Conservation (phyloP, 2,329 filamentous ascomycete species). For the Cryphonectria parasitica region DNA sequence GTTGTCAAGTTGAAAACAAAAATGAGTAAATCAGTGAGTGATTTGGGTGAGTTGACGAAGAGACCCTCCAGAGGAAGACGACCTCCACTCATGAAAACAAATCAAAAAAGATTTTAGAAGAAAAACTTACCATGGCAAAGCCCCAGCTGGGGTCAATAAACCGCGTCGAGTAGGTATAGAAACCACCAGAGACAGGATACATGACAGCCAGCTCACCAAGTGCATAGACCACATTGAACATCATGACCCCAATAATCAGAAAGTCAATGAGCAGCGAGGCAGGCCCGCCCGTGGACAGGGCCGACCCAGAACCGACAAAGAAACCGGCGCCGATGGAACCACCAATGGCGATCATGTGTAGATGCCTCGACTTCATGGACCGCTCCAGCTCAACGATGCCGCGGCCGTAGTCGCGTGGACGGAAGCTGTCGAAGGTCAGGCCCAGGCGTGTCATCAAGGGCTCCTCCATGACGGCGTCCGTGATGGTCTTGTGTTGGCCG, state of each 20-base stretch:
- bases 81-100: too few species aligned
- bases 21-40: background rate
- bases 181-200: conserved; percentile 61
- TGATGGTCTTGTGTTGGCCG: conserved; percentile 6
- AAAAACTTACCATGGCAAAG: conserved; percentile 55
- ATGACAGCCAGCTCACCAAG: conserved; percentile 61
- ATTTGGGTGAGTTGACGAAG: too few species aligned
- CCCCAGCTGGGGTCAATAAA: conserved; percentile 62
- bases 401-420: conserved; percentile 38
- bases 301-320: conserved; percentile 62
- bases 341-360: conserved; percentile 59
- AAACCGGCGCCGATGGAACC: conserved; percentile 65
- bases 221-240: conserved; percentile 65
- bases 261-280: conserved; percentile 53
- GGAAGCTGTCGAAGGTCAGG: conserved; percentile 47
- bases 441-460: conserved; percentile 46
- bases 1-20: background rate
- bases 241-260: conserved; percentile 61
- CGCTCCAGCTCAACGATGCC: conserved; percentile 37
- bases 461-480: conserved; percentile 32
- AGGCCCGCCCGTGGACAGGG: conserved; percentile 51
- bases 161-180: conserved; percentile 59
- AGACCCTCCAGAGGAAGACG: background rate
- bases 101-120: conserved; percentile 34
- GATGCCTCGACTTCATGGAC: conserved; percentile 52